Conservation (phyloP, 805 yeast species). For the Starmera dryadoides region DNA sequence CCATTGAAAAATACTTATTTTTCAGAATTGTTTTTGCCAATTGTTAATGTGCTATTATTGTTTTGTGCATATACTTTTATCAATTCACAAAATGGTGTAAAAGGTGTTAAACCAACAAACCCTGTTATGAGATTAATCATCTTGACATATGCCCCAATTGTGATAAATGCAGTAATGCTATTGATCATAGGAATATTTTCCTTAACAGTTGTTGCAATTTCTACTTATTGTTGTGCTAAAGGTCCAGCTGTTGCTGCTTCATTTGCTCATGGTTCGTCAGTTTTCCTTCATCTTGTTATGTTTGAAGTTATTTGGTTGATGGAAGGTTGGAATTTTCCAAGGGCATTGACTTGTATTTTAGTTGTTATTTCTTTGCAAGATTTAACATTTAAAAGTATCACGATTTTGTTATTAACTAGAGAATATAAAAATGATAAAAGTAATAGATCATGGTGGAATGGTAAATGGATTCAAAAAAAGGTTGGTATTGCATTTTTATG, state of each 20-base stretch:
- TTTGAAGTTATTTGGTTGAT: constrained; percentile 61
- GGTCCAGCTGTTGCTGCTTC: constrained; percentile 50
- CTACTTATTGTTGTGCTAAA: constrained; percentile 28
- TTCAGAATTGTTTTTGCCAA: constrained; percentile 73
- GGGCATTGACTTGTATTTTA: constrained; percentile 55
- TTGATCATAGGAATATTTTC: constrained; percentile 32
- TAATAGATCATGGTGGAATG: constrained; percentile 76
- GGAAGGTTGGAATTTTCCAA: constrained; percentile 59
- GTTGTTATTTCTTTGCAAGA: constrained; percentile 49
- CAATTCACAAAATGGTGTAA: constrained; percentile 83
- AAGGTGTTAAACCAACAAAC: constrained; percentile 39
- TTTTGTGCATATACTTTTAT: constrained; percentile 72
- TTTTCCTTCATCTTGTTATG: constrained; percentile 43
- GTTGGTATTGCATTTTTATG: constrained; percentile 50
- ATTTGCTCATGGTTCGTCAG: constrained; percentile 45
- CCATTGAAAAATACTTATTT: constrained; percentile 70
- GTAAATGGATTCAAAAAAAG: constrained; percentile 58
- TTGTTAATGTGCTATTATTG: constrained; percentile 60
- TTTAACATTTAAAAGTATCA: constrained; percentile 44
- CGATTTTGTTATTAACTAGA: constrained; percentile 45
- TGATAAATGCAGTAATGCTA: constrained; percentile 26
- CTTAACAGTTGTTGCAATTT: constrained; percentile 40
- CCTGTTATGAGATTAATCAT: constrained; percentile 57
- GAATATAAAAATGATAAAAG: constrained; percentile 56
- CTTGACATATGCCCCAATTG: constrained; percentile 41